Conservation (phyloP, 2,329 filamentous ascomycete species). For the Pezicula radicicola region DNA sequence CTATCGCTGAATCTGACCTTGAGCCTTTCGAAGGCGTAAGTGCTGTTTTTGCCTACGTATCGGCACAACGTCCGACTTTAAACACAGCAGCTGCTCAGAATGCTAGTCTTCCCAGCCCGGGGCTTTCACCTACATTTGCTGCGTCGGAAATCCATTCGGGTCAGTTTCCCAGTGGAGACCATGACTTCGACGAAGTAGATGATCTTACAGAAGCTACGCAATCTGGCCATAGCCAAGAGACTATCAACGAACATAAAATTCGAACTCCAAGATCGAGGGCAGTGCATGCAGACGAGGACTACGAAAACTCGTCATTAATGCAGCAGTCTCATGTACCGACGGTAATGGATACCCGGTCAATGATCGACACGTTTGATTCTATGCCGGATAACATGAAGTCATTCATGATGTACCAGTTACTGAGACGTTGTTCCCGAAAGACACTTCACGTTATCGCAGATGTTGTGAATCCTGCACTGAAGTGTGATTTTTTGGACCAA, state of each 20-base stretch:
- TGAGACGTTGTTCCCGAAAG: slow-evolving; percentile 82
- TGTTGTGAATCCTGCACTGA: slow-evolving; percentile 88
- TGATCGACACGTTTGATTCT: slow-evolving; percentile 87
- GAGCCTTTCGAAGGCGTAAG: slow-evolving; percentile 55
- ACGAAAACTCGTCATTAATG: slow-evolving; percentile 22
- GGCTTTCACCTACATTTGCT: slow-evolving; percentile 86
- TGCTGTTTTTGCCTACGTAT: slow-evolving; percentile 44
- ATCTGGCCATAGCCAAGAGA: slow-evolving; percentile 22
- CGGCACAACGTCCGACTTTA: slow-evolving; percentile 49
- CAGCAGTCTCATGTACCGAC: slow-evolving; percentile 25
- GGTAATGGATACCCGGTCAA: slow-evolving; percentile 76
- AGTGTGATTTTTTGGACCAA: slow-evolving; percentile 85
- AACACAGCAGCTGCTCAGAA: slow-evolving; percentile 77
- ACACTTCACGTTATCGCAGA: slow-evolving; percentile 87
- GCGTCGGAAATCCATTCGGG: slow-evolving; percentile 48
- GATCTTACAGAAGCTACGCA: slow-evolving; percentile 30
- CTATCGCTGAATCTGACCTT: slow-evolving; percentile 69
- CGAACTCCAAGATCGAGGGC: slow-evolving; percentile 35
- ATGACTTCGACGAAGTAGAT: slow-evolving; percentile 38
- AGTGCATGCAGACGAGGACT: slow-evolving; percentile 24
- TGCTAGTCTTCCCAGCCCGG: slow-evolving; percentile 90
- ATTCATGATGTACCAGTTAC: slow-evolving; percentile 94
- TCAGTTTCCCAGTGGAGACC: slow-evolving; percentile 34
- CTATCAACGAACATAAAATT: slow-evolving; percentile 15
- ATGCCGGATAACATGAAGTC: slow-evolving; percentile 91